Conservation (phyloP, 2,329 filamentous ascomycete genomes). For the Apiospora sp. region DNA sequence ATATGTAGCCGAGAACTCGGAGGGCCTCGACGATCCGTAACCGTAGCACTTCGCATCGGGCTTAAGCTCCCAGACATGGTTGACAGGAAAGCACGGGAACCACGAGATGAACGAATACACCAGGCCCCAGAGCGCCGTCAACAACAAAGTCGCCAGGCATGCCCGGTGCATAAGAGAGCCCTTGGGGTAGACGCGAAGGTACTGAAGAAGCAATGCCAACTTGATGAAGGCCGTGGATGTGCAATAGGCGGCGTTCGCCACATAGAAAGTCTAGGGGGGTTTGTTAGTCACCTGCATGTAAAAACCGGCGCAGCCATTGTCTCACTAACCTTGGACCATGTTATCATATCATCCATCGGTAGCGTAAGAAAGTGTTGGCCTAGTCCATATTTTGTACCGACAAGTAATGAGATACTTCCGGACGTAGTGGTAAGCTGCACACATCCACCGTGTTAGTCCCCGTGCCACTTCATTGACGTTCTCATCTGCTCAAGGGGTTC, state of each 20-base stretch:
- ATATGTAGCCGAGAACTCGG: constrained; percentile 42
- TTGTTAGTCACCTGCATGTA: not conserved
- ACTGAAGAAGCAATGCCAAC: constrained; percentile 38
- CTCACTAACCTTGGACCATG: constrained; percentile 31
- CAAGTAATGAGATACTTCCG: constrained; percentile 34
- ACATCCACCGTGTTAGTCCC: constrained; percentile 25
- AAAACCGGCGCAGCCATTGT: not conserved
- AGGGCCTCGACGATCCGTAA: constrained; percentile 40
- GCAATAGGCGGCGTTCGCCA: constrained; percentile 37
- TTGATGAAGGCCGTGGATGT: constrained; percentile 39
- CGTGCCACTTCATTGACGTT: not conserved
- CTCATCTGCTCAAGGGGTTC: not conserved
- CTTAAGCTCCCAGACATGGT: constrained; percentile 33
- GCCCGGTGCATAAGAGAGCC: constrained; percentile 32
- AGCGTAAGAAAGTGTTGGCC: constrained; percentile 38
- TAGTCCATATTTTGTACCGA: constrained; percentile 34
- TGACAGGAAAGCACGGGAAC: constrained; percentile 40
- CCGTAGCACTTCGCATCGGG: constrained; percentile 38
- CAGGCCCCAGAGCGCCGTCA: constrained; percentile 42
- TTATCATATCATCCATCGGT: constrained; percentile 27
- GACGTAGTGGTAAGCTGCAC: constrained; percentile 34
- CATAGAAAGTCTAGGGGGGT: constrained; percentile 35
- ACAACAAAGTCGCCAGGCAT: constrained; percentile 34
- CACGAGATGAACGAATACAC: constrained; percentile 43
- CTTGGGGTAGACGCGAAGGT: constrained; percentile 38